Evolutionary conservation across 805 yeast species (phyloP).

Genomic region (Starmerella kuoi): DNA sequence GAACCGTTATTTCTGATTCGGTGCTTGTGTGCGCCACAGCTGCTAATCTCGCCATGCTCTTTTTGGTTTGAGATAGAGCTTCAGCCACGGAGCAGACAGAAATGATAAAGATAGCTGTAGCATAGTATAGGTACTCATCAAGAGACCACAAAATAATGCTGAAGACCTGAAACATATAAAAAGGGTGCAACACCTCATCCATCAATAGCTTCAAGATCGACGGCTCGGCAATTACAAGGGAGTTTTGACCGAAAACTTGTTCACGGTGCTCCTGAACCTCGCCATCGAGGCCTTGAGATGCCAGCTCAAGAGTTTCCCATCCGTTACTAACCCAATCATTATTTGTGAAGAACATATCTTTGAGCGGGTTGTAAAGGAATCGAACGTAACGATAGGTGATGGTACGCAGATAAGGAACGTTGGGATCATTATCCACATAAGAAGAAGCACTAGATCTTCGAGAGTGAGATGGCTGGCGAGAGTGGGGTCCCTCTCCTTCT

Average conservation of each 20-base stretch:
- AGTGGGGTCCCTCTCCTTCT: no score
- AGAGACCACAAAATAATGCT: conserved; percentile 84
- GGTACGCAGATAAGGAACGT: conserved; percentile 54
- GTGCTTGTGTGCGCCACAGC: conserved; percentile 50
- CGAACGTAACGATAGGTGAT: conserved; percentile 75
- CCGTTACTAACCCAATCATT: conserved; percentile 73
- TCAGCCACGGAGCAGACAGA: conserved; percentile 69
- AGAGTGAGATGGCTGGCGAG: background rate
- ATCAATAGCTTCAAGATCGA: conserved; percentile 49
- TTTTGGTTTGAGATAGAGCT: conserved; percentile 74
- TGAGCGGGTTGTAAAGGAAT: conserved; percentile 73
- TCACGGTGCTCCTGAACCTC: conserved; percentile 55
- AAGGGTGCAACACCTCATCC: conserved; percentile 90
- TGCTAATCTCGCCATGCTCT: conserved; percentile 57
- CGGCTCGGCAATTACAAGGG: conserved; percentile 65
- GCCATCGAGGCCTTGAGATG: conserved; percentile 53
- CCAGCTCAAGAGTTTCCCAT: conserved; percentile 53
- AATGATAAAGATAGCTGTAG: conserved; percentile 77
- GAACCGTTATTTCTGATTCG: conserved; percentile 72
- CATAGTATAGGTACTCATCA: conserved; percentile 88
- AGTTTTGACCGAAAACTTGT: conserved; percentile 65
- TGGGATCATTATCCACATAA: conserved; percentile 41
- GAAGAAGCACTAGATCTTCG: conserved; percentile 8
- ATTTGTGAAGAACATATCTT: conserved; percentile 73
- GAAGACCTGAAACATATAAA: conserved; percentile 86